phyloP scores from a whole-genome alignment of 306 rosid genomes.

The Gastrolobium villosum region DNA sequence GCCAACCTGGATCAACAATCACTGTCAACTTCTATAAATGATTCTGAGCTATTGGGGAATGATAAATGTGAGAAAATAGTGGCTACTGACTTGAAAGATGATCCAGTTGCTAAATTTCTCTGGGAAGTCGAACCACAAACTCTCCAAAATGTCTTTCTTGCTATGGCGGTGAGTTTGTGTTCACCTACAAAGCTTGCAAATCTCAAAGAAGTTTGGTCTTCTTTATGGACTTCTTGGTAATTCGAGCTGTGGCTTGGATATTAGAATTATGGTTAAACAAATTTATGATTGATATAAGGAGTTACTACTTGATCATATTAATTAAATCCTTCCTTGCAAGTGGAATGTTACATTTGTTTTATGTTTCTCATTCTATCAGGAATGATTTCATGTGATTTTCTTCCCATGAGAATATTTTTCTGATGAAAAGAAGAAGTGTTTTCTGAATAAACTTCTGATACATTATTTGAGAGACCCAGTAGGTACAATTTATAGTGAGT shows the following conservation, averaged over 20 bases:
- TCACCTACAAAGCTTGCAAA: conserved; percentile 43
- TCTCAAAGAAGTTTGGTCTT: conserved; percentile 30
- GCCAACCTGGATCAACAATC: conserved; percentile 53
- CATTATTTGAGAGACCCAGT: too few relatives aligned
- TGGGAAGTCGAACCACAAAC: conserved; percentile 67
- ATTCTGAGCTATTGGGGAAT: conserved; percentile 51
- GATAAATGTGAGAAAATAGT: conserved; percentile 53
- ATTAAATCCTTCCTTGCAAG: conserved; percentile 40
- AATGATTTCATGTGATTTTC: conserved; percentile 37
- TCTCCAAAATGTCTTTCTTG: conserved; percentile 77
- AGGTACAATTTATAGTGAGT: too few relatives aligned
- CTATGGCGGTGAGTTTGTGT: conserved; percentile 80
- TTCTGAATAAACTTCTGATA: too few relatives aligned
- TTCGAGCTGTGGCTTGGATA: conserved; percentile 36
- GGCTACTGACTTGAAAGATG: conserved; percentile 63
- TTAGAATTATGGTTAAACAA: conserved; percentile 38
- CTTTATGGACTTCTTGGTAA: conserved; percentile 24
- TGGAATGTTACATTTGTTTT: conserved; percentile 31
- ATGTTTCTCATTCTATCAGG: conserved; percentile 29
- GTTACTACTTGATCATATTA: conserved; percentile 33
- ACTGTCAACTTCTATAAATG: conserved; percentile 60
- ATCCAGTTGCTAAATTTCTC: conserved; percentile 74
- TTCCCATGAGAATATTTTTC: conserved; percentile 28
- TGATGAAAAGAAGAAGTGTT: too few relatives aligned
- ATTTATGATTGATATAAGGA: conserved; percentile 38